Evolutionary conservation across 2,329 filamentous ascomycete species (phyloP), one percentile per base, ranked within the genome.

Genomic region (Aspergillus chevalieri): DNA sequence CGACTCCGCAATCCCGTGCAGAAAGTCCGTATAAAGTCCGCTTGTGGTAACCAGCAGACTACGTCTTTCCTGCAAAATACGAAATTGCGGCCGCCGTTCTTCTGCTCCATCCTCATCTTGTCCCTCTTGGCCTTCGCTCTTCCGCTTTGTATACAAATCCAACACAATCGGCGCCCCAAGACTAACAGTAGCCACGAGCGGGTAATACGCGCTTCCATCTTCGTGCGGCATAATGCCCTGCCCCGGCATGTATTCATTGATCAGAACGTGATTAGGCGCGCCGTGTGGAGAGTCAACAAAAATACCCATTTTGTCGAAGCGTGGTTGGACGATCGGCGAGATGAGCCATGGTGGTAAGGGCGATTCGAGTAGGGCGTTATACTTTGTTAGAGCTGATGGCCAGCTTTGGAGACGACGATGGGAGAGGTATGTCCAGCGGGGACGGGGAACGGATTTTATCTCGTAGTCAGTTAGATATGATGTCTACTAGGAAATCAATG

Each of bases 171-270:
- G 82, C 8, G 82, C 82, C 0, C 89, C 89, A 6, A 98, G 73
- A 70, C 89, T 95, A 54, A 97, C 85, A 1, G 93, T 97, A 56
- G 89, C 93, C 10, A 96, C 92, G 12, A 94, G 83, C 1, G 87
- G 87, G 64, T 87, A 80, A 65, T 98, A 98, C 8, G 92, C 89
- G 7, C 80, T 74, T 1, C 92, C 93, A 67, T 98, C 92, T 76
- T 96, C 93, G 67, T 97, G 92, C 43, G 91, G 85, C 88, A 96
- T 95, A 57, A 97, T 97, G n/a, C 92, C 92, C 54, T 95, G 82
- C 2, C 88, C 89, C 0, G 88, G 83, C 1, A 78, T 78, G 67
- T 97, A 98, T 67, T 96, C 91, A 64, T 98, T 98, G 59, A 97
- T 83, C 34, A 97, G 77, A 43, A 95, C 89, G 70, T 97, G 93